These are phyloP conservation scores for Phalaenopsis equestris DNA, from an alignment of 106 monocot species.

Conservation along the genomic window DNA sequence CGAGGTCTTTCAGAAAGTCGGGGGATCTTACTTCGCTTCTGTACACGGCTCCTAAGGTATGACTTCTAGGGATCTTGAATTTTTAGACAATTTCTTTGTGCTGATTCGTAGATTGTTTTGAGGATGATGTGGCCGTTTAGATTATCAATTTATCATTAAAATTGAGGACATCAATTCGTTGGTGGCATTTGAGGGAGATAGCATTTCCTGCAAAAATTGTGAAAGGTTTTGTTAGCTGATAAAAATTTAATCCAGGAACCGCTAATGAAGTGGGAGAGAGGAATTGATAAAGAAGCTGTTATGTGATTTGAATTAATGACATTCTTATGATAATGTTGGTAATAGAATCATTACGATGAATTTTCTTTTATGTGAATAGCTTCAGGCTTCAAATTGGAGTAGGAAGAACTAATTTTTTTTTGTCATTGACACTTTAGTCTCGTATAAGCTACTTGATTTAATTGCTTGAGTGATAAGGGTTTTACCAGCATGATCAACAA, in stretches of 20 bases:
- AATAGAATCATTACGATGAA: not conserved
- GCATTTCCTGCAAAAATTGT: not conserved
- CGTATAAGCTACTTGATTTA: not conserved
- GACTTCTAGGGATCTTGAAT: not conserved
- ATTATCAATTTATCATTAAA: not conserved
- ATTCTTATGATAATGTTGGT: not conserved
- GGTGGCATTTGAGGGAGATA: not conserved
- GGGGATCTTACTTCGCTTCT: conserved; percentile 37
- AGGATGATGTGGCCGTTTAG: not conserved
- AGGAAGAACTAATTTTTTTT: not conserved
- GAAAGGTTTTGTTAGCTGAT: not conserved
- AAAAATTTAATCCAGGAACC: not conserved
- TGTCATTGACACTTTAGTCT: not conserved
- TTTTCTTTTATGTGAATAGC: not conserved
- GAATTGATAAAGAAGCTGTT: not conserved
- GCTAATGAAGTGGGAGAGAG: not conserved
- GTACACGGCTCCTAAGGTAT: conserved; percentile 59
- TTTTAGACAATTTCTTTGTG: not conserved
- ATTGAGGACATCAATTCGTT: not conserved
- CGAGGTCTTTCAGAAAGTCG: conserved; percentile 42
- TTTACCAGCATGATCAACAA: not conserved
- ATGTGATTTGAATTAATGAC: not conserved
- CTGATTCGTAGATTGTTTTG: not conserved
- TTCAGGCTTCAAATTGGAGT: not conserved
- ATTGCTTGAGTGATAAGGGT: not conserved